Percentiles rank a stretch among this genome's conserved stretches.
Evolutionary conservation across 129 eudicot genomes (phyloP).

Genomic region (Flaveria ramosissima): DNA sequence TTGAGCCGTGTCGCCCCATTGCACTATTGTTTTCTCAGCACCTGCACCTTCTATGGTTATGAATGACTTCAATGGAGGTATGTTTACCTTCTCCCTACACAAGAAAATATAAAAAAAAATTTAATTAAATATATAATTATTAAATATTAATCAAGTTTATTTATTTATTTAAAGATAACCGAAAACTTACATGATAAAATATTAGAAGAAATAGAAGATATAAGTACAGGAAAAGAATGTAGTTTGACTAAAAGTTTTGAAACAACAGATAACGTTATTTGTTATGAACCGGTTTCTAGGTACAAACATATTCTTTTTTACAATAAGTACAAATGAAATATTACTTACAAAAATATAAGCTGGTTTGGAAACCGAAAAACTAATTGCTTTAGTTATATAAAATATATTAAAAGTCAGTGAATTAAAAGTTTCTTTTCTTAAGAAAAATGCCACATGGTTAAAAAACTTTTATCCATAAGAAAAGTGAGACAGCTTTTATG

Average conservation of each 20-base stretch:
- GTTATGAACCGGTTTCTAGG: constrained; percentile 13
- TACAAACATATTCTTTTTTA: constrained; percentile 12
- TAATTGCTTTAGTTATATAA: not conserved
- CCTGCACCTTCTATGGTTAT: constrained; percentile 91
- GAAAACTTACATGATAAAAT: not conserved
- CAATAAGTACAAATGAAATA: constrained; percentile 5
- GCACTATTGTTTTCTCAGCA: constrained; percentile 73
- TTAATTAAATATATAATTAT: not conserved
- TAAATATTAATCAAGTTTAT: not conserved
- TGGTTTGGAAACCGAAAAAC: not conserved
- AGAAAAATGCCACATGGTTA: constrained; percentile 17
- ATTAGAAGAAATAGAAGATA: not conserved
- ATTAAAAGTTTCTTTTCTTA: not conserved
- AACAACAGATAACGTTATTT: constrained; percentile 18
- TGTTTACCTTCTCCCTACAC: constrained; percentile 78
- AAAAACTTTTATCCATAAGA: constrained; percentile 2
- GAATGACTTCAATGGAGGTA: constrained; percentile 74
- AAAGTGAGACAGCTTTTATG: not conserved
- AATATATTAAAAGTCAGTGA: constrained; percentile 14
- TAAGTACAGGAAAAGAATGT: not conserved
- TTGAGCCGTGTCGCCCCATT: constrained; percentile 95
- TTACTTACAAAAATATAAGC: not conserved
- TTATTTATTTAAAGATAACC: not conserved
- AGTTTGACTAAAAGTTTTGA: constrained; percentile 20
- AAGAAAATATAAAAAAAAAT: not conserved